These are phyloP conservation scores for Mucor circinelloides DNA, from an alignment of 371 early-diverging fungal species.

Conservation along the genomic window DNA sequence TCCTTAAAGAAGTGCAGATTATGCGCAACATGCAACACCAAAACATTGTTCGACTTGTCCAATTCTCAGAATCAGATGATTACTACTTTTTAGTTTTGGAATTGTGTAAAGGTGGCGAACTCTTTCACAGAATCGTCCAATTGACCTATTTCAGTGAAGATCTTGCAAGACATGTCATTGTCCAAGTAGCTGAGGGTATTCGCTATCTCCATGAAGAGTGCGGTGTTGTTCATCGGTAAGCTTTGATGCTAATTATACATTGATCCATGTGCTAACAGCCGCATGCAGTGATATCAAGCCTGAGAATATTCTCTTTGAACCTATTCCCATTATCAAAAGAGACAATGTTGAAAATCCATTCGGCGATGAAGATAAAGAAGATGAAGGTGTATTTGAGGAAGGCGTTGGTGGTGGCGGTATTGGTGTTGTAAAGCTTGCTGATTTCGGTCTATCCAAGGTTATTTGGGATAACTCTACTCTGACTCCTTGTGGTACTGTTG, in stretches of 20 bases:
- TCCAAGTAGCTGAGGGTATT: conserved; percentile 90
- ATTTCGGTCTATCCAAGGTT: conserved; percentile 74
- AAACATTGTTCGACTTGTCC: conserved; percentile 78
- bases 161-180: conserved; percentile 79
- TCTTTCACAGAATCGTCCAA: conserved; percentile 84
- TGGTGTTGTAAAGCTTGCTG: conserved; percentile 69
- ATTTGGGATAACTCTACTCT: conserved; percentile 69
- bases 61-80: conserved; percentile 66
- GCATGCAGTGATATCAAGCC: conserved; percentile 75
- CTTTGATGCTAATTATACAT: conserved; percentile 27
- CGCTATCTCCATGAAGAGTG: conserved; percentile 87
- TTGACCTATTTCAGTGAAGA: conserved; percentile 82
- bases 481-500: conserved; percentile 82
- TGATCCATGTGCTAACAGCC: conserved; percentile 3
- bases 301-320: conserved; percentile 81
- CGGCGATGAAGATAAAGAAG: conserved; percentile 43
- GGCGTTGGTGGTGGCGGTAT: conserved; percentile 71
- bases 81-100: conserved; percentile 84
- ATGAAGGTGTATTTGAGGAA: conserved; percentile 58
- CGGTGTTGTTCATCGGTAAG: conserved; percentile 86
- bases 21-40: conserved; percentile 81
- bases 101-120: conserved; percentile 83
- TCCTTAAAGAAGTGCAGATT: conserved; percentile 88
- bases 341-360: conserved; percentile 16
- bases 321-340: conserved; percentile 48